These are phyloP conservation scores for Colletotrichum sansevieriae DNA, from an alignment of 2,329 filamentous ascomycete species.

Conservation along the genomic window DNA sequence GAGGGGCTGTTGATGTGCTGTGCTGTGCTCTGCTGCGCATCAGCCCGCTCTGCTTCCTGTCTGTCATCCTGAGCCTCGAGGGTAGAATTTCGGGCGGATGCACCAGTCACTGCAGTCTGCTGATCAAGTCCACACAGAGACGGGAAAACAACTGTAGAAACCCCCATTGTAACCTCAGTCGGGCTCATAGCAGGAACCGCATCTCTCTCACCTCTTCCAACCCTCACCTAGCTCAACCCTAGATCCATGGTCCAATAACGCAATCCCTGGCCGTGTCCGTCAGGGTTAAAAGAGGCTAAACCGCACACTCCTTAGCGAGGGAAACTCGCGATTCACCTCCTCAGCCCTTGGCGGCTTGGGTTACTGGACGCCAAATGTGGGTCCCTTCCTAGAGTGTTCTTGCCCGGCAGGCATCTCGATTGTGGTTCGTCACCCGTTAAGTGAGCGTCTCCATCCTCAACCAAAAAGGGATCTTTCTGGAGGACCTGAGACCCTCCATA, in stretches of 20 bases:
- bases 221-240: conserved; percentile 20
- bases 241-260: conserved; percentile 32
- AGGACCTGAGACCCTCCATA: conserved; percentile 35
- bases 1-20: conserved; percentile 9
- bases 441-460: conserved; percentile 32
- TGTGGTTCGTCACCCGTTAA: conserved; percentile 29
- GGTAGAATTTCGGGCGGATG: not conserved
- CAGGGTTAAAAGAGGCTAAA: conserved; percentile 24
- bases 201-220: conserved; percentile 10
- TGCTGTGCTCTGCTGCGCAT: conserved; percentile 14
- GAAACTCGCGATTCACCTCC: conserved; percentile 37
- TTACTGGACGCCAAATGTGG: conserved; percentile 25
- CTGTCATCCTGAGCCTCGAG: conserved; percentile 14
- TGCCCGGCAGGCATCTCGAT: conserved; percentile 31
- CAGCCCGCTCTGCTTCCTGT: conserved; percentile 13
- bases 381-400: conserved; percentile 4
- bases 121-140: conserved; percentile 14
- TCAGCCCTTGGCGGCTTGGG: conserved; percentile 28
- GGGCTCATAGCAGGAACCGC: conserved; percentile 6
- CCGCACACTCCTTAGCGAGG: conserved; percentile 17
- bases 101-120: not conserved
- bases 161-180: conserved; percentile 26
- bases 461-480: conserved; percentile 23
- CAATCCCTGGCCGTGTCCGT: conserved; percentile 33
- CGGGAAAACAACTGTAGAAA: conserved; percentile 11